A percentile compares a stretch with the other conserved stretches of the same genome.
These are phyloP conservation scores for Erigeron philadelphicus DNA, from an alignment of 140 eudicot species.

Conservation along the genomic window DNA sequence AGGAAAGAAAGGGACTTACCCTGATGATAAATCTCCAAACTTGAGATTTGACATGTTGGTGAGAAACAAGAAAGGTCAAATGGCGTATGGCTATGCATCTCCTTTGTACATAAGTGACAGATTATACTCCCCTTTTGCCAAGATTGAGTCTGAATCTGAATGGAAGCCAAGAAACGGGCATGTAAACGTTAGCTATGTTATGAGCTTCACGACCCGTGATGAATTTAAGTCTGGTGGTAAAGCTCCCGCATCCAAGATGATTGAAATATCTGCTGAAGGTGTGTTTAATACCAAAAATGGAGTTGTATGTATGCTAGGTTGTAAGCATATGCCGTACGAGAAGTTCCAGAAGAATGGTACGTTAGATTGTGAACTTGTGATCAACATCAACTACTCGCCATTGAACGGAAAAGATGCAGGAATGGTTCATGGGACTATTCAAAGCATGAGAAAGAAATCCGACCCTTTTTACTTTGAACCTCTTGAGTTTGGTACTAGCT, in stretches of 20 bases:
- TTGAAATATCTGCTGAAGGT: constrained; percentile 81
- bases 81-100: constrained; percentile 59
- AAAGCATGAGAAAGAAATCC: constrained; percentile 53
- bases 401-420: constrained; percentile 34
- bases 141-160: constrained; percentile 1
- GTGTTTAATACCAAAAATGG: constrained; percentile 55
- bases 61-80: constrained; percentile 47
- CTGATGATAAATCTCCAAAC: constrained; percentile 51
- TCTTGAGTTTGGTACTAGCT: constrained; percentile 45
- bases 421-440: constrained; percentile 53
- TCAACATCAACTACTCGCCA: constrained; percentile 52
- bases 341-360: constrained; percentile 29
- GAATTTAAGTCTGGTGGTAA: constrained; percentile 49
- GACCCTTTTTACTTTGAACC: constrained; percentile 73
- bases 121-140: constrained; percentile 27
- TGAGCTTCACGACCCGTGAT: constrained; percentile 39
- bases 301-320: constrained; percentile 75
- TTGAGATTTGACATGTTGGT: constrained; percentile 76
- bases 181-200: constrained; percentile 56
- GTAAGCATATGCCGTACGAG: constrained; percentile 43
- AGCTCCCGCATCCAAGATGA: constrained; percentile 15
- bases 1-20: constrained; percentile 40
- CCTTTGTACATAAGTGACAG: constrained; percentile 56
- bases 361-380: constrained; percentile 65
- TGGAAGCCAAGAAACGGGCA: constrained; percentile 25